Percentiles rank a stretch among this genome's conserved stretches.
Conservation (phyloP, 2,329 filamentous ascomycete species). For the Elsinoe batatas region DNA sequence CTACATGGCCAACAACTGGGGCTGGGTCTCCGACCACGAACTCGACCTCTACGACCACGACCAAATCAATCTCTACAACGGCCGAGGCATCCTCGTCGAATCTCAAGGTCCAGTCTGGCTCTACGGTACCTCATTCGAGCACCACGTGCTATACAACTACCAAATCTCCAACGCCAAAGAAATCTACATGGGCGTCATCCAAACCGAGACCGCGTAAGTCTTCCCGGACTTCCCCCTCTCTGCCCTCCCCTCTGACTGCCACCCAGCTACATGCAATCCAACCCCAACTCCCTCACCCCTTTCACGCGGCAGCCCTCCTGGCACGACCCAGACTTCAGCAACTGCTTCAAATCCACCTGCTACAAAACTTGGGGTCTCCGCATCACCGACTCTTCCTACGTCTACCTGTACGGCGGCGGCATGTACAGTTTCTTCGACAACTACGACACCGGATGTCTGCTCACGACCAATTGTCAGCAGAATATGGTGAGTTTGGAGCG, state of each 20-base stretch:
- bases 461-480: conserved; percentile 59
- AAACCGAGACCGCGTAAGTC: conserved; percentile 75
- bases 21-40: conserved; percentile 88
- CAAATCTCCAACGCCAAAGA: conserved; percentile 68
- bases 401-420: conserved; percentile 63
- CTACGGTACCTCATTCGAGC: conserved; percentile 60
- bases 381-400: conserved; percentile 54
- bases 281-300: conserved; percentile 60
- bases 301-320: conserved; percentile 51
- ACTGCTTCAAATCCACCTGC: conserved; percentile 46
- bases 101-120: conserved; percentile 33
- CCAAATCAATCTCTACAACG: conserved; percentile 77
- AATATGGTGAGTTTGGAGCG: conserved; percentile 64
- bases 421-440: conserved; percentile 79
- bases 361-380: conserved; percentile 71
- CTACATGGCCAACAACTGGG: conserved; percentile 85
- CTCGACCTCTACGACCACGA: conserved; percentile 62
- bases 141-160: conserved; percentile 64
- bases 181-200: conserved; percentile 73
- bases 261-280: conserved; percentile 59
- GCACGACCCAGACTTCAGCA: conserved; percentile 59
- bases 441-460: conserved; percentile 62
- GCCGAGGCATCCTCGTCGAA: conserved; percentile 71
- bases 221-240: conserved; percentile 12
- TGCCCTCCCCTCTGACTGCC: neutral